Evolutionary conservation across 2,329 filamentous ascomycete genomes (phyloP).

Genomic region (Xylaria sp.): DNA sequence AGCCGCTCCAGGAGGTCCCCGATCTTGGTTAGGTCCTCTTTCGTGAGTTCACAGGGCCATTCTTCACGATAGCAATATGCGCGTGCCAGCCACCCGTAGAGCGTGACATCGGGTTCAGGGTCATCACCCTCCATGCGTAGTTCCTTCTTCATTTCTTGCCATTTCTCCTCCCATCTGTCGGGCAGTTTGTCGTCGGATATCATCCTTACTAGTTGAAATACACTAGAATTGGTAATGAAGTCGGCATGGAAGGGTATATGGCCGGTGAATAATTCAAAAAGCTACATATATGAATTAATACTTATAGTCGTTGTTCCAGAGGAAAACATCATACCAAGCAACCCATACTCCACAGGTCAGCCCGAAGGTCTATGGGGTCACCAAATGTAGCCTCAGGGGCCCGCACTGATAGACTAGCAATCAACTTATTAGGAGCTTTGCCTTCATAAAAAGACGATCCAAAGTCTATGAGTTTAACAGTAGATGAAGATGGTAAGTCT

Average conservation of each 20-base stretch:
- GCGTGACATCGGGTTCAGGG: neutral
- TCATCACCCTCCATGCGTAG: neutral
- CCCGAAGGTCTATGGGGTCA: conserved; percentile 18
- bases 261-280: conserved; percentile 25
- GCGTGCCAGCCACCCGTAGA: conserved; percentile 16
- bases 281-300: conserved; percentile 4
- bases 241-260: conserved; percentile 14
- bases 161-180: conserved; percentile 25
- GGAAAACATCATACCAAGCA: conserved; percentile 30
- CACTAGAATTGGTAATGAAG: neutral
- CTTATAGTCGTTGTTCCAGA: neutral
- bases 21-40: conserved; percentile 10
- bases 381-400: conserved; percentile 28
- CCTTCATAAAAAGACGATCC: conserved; percentile 18
- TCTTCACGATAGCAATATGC: conserved; percentile 20
- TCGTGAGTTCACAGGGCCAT: conserved; percentile 1
- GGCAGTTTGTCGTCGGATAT: conserved; percentile 9
- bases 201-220: conserved; percentile 4
- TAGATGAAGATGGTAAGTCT: neutral
- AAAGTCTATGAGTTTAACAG: conserved; percentile 34
- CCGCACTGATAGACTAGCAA: conserved; percentile 16
- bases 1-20: conserved; percentile 6
- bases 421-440: neutral
- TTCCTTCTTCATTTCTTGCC: neutral
- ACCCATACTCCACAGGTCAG: conserved; percentile 29